Evolutionary conservation across 139 green algal genomes (phyloP), one percentile per base, ranked within the genome.

Genomic region (Deuterostichococcus epilithicus): DNA sequence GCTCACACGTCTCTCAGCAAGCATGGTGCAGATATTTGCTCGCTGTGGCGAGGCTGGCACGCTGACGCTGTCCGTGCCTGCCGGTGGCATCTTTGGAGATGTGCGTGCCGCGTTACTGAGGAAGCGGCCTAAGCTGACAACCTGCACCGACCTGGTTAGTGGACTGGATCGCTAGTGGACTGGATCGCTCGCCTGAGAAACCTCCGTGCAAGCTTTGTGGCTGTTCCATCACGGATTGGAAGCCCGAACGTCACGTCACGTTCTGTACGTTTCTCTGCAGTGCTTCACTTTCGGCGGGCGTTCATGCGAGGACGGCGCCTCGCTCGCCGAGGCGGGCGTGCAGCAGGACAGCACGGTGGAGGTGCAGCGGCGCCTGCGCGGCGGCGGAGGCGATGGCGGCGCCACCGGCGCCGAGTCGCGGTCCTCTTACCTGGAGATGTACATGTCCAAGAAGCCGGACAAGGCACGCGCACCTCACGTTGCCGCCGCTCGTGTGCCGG

Each of bases 381-480:
- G 92, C 52, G 91, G 89, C 23, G 92, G 92, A 69, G 94, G 93
- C 38, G 94, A 98, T 86, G 94, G 94, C 25, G 94, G 94, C 34
- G 92, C 91, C 5, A 98, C 94, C 0, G 93, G 94, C 0, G 93
- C 94, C 26, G 94, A 98, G 85, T 94, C 86, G 5, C 81, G 94
- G 3, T 88, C 83, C 23, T 90, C 85, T 69, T 98, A 94, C 78
- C 79, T 98, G 68, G 92, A 96, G 82, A 98, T 98, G 94, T 98
- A 97, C 74, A 67, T 81, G 37, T 77, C 77, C 0, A 91, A 91
- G 68, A 95, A 95, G 66, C 73, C 79, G 10, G 90, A 90, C 42
- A 95, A 96, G 84, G 88, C 91, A 47, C 3, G 38, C 1, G 18
- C 28, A 4, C 20, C 1, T 1, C 26, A 25, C 4, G 28, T 23